Evolutionary conservation across 2,329 filamentous ascomycete genomes (phyloP), one percentile per base, ranked within the genome.

Genomic region (Trichophyton verrucosum): DNA sequence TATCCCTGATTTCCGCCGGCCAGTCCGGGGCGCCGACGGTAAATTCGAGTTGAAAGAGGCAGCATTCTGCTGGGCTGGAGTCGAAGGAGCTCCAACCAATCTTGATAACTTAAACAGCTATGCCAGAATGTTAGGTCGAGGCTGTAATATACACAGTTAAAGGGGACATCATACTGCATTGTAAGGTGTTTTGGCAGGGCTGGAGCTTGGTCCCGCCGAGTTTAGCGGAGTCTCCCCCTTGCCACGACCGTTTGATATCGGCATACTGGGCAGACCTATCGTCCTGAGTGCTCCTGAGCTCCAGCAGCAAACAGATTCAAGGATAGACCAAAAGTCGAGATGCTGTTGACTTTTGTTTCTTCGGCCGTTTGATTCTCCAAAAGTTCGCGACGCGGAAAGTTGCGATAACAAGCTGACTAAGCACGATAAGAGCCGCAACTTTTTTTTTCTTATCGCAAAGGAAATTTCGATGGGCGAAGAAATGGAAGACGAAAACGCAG

Each of bases 21-120:
- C 55, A 44, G 55, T 17, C 11, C 36, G 55, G 40, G 51, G 33
- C 9, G 15, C 51, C 33, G 51, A 58, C 20, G 24, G 17, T 24
- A n/a, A n/a, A 9, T 36, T 24, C 15, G 56, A 24, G 11, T 27
- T 27, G 3, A 57, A 17, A 42, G 63, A 62, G 42, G 65, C 56
- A 33, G 66, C 66, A 8, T 66, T 62, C 44, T 70, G 66, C 38
- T 71, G 69, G 51, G 71, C 70, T 2, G 74, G 74, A 3, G 74
- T 76, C 13, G 71, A 66, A 3, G 73, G 74, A 24, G 69, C 68
- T 57, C 64, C 67, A 11, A 66, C 67, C 47, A 70, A 67, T 36
- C 20, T 55, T 11, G 51, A 55, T 36, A 55, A 11, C 36, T 36
- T 55, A 7, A 38, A 55, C 36, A 55, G 27, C 51, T 55, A 55